Evolutionary conservation across 805 yeast genomes (phyloP), one percentile per base, ranked within the genome.

Genomic region (Kazachstania taianensis): DNA sequence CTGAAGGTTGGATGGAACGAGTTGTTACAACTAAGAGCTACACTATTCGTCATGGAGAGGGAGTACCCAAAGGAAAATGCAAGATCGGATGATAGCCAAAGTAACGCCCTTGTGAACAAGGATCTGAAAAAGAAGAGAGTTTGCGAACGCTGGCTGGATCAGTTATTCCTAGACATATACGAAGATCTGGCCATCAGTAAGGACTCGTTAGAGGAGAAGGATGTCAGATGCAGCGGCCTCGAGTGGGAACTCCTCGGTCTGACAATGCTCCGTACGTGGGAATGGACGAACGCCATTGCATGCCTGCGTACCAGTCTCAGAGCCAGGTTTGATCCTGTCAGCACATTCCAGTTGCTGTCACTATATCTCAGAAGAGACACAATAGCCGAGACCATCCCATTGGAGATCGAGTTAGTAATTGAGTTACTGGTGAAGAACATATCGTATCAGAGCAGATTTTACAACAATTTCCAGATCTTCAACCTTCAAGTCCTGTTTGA

Each of bases 1-100:
- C 69, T 78, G 14, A 60, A 67, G 17, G 63, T 78, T 28, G 96
- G 96, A 4, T 89, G 98, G 98, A 84, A 83, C 46, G 72, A 69
- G 24, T 57, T 85, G 24, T 66, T 87, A 44, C 63, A 66, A 38
- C 50, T 78, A 26, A 73, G 95, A 40, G 74, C 86, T 1, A 62
- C 67, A 14, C 76, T 81, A 1, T 89, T 89, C 59, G 74, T 84
- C 7, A 89, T 89, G 86, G 83, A 77, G 49, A 75, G 71, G 28
- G 89, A 81, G 50, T 75, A 75, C 46, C n/a, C n/a, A n/a, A 16
- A 39, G 7, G 41, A 39, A 5, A 39, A 37, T 7, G 36, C 33
- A 10, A 9, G 25, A 9, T 9, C 8, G 12, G 25, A 22, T 32
- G 30, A 8, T 20, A 16, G 20, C 32, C 33, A 20, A 28, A 26